Evolutionary conservation across 805 yeast species (phyloP).

Genomic region (Lipomyces sp.): DNA sequence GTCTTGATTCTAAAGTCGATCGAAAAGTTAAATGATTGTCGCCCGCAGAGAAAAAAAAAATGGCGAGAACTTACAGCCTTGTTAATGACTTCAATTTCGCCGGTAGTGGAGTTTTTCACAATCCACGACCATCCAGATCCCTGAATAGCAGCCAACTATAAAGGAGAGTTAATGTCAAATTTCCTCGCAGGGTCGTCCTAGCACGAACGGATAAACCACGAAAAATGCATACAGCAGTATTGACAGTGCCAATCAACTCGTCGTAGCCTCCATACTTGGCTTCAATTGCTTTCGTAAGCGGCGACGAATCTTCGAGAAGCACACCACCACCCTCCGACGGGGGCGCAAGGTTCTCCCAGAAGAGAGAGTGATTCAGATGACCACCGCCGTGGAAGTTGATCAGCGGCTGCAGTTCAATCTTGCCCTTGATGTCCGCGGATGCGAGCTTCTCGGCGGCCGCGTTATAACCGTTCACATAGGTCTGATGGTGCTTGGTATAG

Average conservation of each 20-base stretch:
- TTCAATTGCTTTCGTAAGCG: constrained; percentile 55
- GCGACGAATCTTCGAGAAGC: constrained; percentile 53
- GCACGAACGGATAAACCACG: not conserved
- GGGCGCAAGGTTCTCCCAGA: constrained; percentile 88
- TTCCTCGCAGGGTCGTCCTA: too few relatives aligned
- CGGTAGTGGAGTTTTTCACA: constrained; percentile 73
- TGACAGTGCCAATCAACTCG: constrained; percentile 58
- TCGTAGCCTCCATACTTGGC: constrained; percentile 73
- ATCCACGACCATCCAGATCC: constrained; percentile 97
- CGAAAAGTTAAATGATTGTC: too few relatives aligned
- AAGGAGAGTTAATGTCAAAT: too few relatives aligned
- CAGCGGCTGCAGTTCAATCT: constrained; percentile 59
- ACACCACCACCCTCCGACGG: constrained; percentile 66
- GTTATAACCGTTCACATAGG: constrained; percentile 84
- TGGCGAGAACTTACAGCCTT: constrained; percentile 42
- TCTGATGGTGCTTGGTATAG: constrained; percentile 88
- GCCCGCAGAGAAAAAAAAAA: not conserved
- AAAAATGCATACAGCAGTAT: constrained; percentile 13
- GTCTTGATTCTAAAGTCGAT: constrained; percentile 62
- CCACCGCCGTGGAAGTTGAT: constrained; percentile 95
- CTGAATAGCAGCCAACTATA: constrained; percentile 74
- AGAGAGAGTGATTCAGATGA: constrained; percentile 75
- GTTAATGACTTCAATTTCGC: constrained; percentile 73
- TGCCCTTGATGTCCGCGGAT: constrained; percentile 64
- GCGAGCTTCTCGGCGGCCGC: constrained; percentile 68